Evolutionary conservation across 2,329 filamentous ascomycete species (phyloP), one percentile per base, ranked within the genome.

Genomic region (Alternaria ventricosa): DNA sequence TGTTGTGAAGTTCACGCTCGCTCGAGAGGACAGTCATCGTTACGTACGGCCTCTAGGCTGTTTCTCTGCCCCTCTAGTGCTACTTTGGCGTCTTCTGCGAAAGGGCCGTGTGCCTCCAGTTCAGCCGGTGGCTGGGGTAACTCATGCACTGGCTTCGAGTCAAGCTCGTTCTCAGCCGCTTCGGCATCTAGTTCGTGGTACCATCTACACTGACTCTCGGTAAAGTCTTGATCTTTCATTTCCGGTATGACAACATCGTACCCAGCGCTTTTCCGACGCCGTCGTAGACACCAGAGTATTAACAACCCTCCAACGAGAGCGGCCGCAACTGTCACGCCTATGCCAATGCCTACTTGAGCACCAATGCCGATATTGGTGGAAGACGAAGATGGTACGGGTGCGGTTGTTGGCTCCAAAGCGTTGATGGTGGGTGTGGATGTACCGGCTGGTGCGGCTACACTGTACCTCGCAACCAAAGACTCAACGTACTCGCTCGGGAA

Each of bases 71-170:
- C n/a, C 1, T 41, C 36, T 18, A 41, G 36, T 18, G 30, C 11
- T 11, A 1, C 22, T 1, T 51, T n/a, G 18, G 30, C 49, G 23
- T 23, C 28, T 11, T 23, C 28, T 22, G 6, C 18, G 1, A 10
- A 10, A 53, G 20, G 28, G 1, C 25, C 30, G 6, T 41, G 49
- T 53, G 28, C 30, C n/a, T 53, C 5, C 13, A 41, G 20, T 36
- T 53, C 30, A 23, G 49, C 28, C 22, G 68, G 64, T n/a, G 60
- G 51, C 11, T 56, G 60, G 0, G 45, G 53, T 18, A 69, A 58
- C 2, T 61, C 50, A 41, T 60, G 23, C 30, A 69, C 60, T 27
- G 51, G 6, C 25, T 55, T 58, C 7, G 63, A 63, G 23, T 67
- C 62, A 30, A 67, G 20, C 25, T 67, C 56, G 6, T 61, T 36